These are phyloP conservation scores for Pichia rugopelliculosa DNA, from an alignment of 805 yeast genomes.

Conservation along the genomic window DNA sequence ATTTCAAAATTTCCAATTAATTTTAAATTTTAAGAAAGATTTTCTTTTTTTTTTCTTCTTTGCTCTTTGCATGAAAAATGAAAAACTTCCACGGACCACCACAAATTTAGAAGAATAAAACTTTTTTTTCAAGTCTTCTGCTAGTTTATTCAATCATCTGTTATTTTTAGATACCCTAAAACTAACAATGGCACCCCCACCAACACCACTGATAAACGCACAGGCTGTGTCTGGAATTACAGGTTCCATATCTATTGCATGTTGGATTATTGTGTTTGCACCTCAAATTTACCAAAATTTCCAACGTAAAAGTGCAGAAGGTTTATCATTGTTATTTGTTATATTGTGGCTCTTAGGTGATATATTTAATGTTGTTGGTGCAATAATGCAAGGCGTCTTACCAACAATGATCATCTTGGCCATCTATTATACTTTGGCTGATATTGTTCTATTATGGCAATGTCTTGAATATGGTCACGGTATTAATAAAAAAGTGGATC, in stretches of 20 bases:
- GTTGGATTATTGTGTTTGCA: conserved; percentile 97
- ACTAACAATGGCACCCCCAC: conserved; percentile 46
- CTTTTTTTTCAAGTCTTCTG: background rate
- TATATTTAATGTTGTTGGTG: conserved; percentile 87
- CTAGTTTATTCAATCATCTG: background rate
- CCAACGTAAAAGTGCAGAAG: conserved; percentile 78
- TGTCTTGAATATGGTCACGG: conserved; percentile 73
- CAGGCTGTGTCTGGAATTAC: conserved; percentile 72
- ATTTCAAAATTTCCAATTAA: too few species aligned
- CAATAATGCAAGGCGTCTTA: conserved; percentile 79
- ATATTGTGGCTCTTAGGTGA: conserved; percentile 92
- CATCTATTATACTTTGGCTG: conserved; percentile 87
- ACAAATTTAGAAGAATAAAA: background rate
- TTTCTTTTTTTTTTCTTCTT: background rate
- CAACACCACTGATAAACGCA: conserved; percentile 58
- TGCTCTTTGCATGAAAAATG: background rate
- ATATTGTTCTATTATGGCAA: conserved; percentile 74
- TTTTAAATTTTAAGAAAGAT: too few species aligned
- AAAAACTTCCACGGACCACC: too few species aligned
- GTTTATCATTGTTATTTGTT: conserved; percentile 79
- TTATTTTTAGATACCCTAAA: background rate
- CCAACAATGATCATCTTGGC: conserved; percentile 95
- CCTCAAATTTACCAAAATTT: conserved; percentile 95
- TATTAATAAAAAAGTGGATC: conserved; percentile 43
- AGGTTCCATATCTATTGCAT: conserved; percentile 86